Evolutionary conservation across 2,329 filamentous ascomycete species (phyloP).

Genomic region (Penicillium polonicum): DNA sequence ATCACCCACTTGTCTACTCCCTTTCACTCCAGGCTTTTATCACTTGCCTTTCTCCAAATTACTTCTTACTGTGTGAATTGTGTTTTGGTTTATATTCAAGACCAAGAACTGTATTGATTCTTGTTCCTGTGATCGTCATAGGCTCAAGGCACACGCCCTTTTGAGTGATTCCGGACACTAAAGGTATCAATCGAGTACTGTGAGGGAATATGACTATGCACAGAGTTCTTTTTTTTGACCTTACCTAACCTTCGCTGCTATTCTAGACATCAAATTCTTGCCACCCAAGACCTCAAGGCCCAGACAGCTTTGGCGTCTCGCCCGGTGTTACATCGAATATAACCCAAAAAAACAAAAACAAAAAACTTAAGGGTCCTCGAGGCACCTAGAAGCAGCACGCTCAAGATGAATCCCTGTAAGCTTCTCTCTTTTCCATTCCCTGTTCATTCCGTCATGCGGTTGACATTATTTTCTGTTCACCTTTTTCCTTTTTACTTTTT

Average conservation of each 20-base stretch:
- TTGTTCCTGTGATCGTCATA: background rate
- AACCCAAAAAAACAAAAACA: constrained; percentile 2
- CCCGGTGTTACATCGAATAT: constrained; percentile 24
- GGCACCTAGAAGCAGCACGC: constrained; percentile 22
- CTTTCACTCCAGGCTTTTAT: background rate
- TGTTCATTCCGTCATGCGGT: constrained; percentile 8
- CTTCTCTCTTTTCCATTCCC: constrained; percentile 4
- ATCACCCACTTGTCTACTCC: constrained; percentile 10
- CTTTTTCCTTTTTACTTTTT: constrained; percentile 9
- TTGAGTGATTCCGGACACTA: background rate
- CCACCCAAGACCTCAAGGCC: constrained; percentile 20
- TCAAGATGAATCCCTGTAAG: constrained; percentile 29
- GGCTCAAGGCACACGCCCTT: background rate
- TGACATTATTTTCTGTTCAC: constrained; percentile 5
- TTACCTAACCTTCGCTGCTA: constrained; percentile 15
- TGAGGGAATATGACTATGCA: constrained; percentile 8
- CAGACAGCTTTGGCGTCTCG: constrained; percentile 21
- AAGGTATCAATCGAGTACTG: constrained; percentile 9
- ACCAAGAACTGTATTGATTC: background rate
- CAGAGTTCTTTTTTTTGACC: background rate
- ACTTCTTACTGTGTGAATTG: background rate
- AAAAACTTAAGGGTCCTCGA: constrained; percentile 22
- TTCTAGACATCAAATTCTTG: constrained; percentile 17
- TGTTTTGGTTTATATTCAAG: background rate
- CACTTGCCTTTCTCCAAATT: background rate